Evolutionary conservation across 805 yeast genomes (phyloP).

Genomic region (Kluyveromyces siamensis): DNA sequence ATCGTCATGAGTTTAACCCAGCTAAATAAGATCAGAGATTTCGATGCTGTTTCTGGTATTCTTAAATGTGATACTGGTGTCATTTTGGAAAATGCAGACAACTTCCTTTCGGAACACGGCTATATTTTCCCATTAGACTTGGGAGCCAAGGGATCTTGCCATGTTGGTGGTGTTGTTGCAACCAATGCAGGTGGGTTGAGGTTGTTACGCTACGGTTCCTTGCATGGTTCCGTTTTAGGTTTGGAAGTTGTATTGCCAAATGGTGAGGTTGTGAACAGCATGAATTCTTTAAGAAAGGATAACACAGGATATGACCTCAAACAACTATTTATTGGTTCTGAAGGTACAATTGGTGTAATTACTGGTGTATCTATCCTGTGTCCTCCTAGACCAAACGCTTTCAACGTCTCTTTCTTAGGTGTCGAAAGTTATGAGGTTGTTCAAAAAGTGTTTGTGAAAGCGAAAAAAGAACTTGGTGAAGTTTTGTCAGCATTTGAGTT

Average conservation of each 20-base stretch:
- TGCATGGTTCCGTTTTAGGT: constrained; percentile 88
- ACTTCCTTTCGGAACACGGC: constrained; percentile 66
- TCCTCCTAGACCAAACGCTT: constrained; percentile 79
- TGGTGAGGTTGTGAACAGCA: constrained; percentile 71
- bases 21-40: constrained; percentile 71
- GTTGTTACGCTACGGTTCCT: constrained; percentile 77
- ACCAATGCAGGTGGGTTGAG: constrained; percentile 96
- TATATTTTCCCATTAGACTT: constrained; percentile 87
- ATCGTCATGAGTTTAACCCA: constrained; percentile 61
- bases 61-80: constrained; percentile 87
- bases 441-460: constrained; percentile 67
- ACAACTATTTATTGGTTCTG: constrained; percentile 88
- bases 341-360: constrained; percentile 84
- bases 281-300: constrained; percentile 84
- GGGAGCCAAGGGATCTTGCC: constrained; percentile 97
- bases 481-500: constrained; percentile 88
- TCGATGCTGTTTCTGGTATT: constrained; percentile 76
- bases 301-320: constrained; percentile 92
- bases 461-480: constrained; percentile 72
- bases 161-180: constrained; percentile 90
- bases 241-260: constrained; percentile 88
- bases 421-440: constrained; percentile 76
- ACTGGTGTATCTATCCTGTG: constrained; percentile 87
- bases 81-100: constrained; percentile 78
- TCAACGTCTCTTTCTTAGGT: constrained; percentile 84